phyloP scores from a whole-genome alignment of 768 basidiomycete species.

The Dioszegia aurantiaca region DNA sequence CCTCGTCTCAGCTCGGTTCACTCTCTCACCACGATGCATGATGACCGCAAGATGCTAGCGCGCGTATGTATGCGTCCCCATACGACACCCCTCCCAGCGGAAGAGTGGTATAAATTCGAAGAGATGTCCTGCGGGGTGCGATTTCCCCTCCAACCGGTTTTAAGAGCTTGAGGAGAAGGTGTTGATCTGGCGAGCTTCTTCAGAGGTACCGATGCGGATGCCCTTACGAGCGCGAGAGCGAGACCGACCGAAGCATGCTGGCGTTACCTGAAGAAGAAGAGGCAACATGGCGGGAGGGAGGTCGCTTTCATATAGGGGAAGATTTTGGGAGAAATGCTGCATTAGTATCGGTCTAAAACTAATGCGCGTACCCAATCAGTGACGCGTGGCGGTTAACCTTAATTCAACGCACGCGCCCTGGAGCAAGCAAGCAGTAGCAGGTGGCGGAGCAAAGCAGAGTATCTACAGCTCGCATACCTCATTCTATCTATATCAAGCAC shows the following conservation, averaged over 20 bases:
- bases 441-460: too few relatives aligned
- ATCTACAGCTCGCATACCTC: too few relatives aligned
- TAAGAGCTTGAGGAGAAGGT: neutral
- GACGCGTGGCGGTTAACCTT: neutral
- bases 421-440: too few relatives aligned
- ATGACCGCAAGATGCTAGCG: too few relatives aligned
- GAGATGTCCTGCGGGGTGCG: constrained; percentile 20
- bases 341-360: neutral
- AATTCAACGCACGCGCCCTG: too few relatives aligned
- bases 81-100: constrained; percentile 10
- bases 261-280: constrained; percentile 13
- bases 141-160: neutral
- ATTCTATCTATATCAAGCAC: too few relatives aligned
- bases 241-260: constrained; percentile 12
- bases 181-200: constrained; percentile 13
- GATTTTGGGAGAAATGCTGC: constrained; percentile 6
- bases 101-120: neutral
- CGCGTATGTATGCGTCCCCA: constrained; percentile 17
- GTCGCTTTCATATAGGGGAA: neutral
- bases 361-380: neutral
- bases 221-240: constrained; percentile 22
- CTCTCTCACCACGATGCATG: too few relatives aligned
- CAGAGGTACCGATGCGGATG: constrained; percentile 8
- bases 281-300: neutral
- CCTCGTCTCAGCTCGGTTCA: too few relatives aligned